Conservation (phyloP, 2,329 filamentous ascomycete species). For the Xylaria sp. region DNA sequence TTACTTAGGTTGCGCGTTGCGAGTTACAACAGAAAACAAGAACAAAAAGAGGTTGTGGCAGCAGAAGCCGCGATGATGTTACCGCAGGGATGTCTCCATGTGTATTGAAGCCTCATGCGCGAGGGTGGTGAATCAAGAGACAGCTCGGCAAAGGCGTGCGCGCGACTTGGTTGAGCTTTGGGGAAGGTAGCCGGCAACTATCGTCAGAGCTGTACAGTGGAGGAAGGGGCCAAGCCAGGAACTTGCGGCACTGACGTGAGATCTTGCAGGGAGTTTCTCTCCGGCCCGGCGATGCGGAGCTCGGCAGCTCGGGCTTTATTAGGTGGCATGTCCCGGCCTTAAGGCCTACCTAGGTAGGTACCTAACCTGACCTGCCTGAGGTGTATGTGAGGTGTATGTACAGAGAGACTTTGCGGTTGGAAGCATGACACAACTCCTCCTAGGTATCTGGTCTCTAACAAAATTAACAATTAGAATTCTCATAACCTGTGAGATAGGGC, state of each 20-base stretch:
- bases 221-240: constrained; percentile 18
- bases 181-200: constrained; percentile 5
- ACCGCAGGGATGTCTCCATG: constrained; percentile 34
- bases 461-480: no score
- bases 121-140: not conserved
- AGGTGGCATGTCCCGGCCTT: not conserved
- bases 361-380: no score
- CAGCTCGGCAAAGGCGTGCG: not conserved
- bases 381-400: no score
- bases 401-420: no score
- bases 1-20: constrained; percentile 23
- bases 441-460: no score
- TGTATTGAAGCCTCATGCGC: constrained; percentile 14
- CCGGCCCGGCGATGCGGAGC: constrained; percentile 1
- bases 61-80: constrained; percentile 34
- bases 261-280: constrained; percentile 8
- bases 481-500: no score
- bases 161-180: not conserved
- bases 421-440: no score
- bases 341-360: no score
- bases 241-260: constrained; percentile 15
- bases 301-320: constrained; percentile 5
- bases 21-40: constrained; percentile 6
- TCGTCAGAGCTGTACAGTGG: constrained; percentile 11
- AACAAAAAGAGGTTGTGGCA: constrained; percentile 19